These are phyloP conservation scores for Aspergillus jensenii DNA, from an alignment of 2,329 filamentous ascomycete genomes.

Conservation along the genomic window DNA sequence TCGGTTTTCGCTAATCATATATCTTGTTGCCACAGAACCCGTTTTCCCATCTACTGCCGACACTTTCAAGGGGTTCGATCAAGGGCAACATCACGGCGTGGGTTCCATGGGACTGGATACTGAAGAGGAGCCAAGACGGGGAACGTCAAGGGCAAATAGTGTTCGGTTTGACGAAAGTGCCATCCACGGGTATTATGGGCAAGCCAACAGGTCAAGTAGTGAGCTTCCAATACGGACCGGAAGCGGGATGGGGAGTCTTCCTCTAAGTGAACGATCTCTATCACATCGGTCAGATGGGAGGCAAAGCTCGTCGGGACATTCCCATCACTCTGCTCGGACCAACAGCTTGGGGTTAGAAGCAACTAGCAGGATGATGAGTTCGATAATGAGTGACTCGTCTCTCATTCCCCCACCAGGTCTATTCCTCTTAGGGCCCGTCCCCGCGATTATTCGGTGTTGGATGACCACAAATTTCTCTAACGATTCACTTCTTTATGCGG, in stretches of 20 bases:
- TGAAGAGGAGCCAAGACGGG: slow-evolving; percentile 82
- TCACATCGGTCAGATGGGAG: slow-evolving; percentile 96
- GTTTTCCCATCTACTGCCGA: slow-evolving; percentile 77
- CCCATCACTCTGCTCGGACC: slow-evolving; percentile 71
- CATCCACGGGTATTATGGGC: slow-evolving; percentile 84
- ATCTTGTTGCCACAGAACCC: slow-evolving; percentile 58
- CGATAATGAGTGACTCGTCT: slow-evolving; percentile 67
- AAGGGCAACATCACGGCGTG: slow-evolving; percentile 76
- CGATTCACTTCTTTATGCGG: slow-evolving; percentile 83
- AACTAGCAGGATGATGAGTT: slow-evolving; percentile 63
- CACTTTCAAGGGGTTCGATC: slow-evolving; percentile 84
- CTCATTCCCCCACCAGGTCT: slow-evolving; percentile 79
- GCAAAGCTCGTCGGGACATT: slow-evolving; percentile 89
- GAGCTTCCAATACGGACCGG: slow-evolving; percentile 78
- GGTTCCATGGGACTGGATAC: slow-evolving; percentile 80
- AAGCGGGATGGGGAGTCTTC: slow-evolving; percentile 74
- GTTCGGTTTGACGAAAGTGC: slow-evolving; percentile 97
- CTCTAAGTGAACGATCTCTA: slow-evolving; percentile 83
- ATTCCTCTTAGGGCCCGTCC: slow-evolving; percentile 82
- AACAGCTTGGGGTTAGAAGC: slow-evolving; percentile 82
- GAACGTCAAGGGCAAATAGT: slow-evolving; percentile 90
- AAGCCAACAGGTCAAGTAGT: slow-evolving; percentile 76
- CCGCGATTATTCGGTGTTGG: slow-evolving; percentile 95
- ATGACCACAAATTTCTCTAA: slow-evolving; percentile 88
- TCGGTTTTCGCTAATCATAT: neutral